Evolutionary conservation across 352 stramenopile genomes (phyloP), one percentile per base, ranked within the genome.

Genomic region (Phytophthora capsici): DNA sequence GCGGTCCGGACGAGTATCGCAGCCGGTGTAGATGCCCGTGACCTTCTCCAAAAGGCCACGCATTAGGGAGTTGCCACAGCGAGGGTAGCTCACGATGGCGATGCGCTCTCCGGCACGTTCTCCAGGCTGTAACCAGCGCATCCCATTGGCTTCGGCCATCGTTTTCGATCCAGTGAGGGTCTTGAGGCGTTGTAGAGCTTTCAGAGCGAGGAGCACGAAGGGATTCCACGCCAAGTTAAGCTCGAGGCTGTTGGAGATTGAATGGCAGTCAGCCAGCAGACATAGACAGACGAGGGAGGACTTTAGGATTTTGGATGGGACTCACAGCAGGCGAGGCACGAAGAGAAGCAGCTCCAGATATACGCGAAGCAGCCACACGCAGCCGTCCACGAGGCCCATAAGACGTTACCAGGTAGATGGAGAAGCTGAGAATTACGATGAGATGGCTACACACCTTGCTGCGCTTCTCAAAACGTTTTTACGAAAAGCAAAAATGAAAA

Each of bases 41-140:
- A 97, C 86, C 28, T 91, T 87, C 78, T 99, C 97, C 19, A 99
- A 75, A 22, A 99, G 80, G 3, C 90, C 96, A 49, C 97, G 91
- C 71, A 99, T 89, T 46, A 99, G 86, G 19, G 97, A 98, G 71
- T 99, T 99, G 30, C 97, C 97, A 41, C 89, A 98, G 3, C 97
- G 88, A 45, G 97, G 97, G 75, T 99, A 99, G 57, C 96, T 99
- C 60, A 97, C 94, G 44, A 99, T 90, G 38, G 86, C 88, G 13
- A 96, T 76, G 62, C 86, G 83, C 48, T 95, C 79, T 63, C 82
- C 84, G 13, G 75, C 52, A 41, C 80, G 80, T 64, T 96, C 88
- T 44, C 71, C 78, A 16, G 76, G 71, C 28, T 77, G 63, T 12
- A 96, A 73, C 88, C 88, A 96, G 34, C 88, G 85, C 73, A 91